These are phyloP conservation scores for Penicillium bialowiezense DNA, from an alignment of 495 filamentous ascomycete genomes.

Conservation along the genomic window DNA sequence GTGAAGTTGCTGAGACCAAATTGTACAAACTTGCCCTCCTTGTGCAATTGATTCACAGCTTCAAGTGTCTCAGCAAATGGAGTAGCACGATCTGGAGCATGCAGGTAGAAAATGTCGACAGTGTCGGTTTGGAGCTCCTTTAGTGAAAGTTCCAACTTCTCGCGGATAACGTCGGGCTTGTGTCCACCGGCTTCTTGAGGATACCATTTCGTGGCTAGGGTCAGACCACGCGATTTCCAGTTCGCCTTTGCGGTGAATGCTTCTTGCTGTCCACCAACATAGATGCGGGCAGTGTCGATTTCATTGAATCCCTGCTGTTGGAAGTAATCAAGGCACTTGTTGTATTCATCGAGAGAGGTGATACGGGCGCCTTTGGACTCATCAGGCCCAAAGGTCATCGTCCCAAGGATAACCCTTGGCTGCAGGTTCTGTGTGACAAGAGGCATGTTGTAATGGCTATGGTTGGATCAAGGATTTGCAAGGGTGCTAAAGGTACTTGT, in stretches of 20 bases:
- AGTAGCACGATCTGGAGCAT: slow-evolving; percentile 75
- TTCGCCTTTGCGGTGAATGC: slow-evolving; percentile 70
- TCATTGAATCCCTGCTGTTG: slow-evolving; percentile 74
- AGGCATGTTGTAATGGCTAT: slow-evolving; percentile 41
- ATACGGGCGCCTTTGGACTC: slow-evolving; percentile 61
- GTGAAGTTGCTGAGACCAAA: slow-evolving; percentile 84
- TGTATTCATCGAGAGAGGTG: slow-evolving; percentile 64
- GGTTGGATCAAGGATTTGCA: neutral
- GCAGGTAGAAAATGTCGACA: slow-evolving; percentile 88
- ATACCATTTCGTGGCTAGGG: slow-evolving; percentile 81
- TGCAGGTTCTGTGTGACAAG: slow-evolving; percentile 50
- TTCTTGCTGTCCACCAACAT: slow-evolving; percentile 74
- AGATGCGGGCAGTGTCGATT: slow-evolving; percentile 75
- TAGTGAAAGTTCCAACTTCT: slow-evolving; percentile 62
- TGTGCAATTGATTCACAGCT: slow-evolving; percentile 76
- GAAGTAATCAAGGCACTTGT: slow-evolving; percentile 63
- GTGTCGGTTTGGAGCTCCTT: slow-evolving; percentile 69
- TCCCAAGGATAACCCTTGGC: slow-evolving; percentile 55
- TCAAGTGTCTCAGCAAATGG: slow-evolving; percentile 79
- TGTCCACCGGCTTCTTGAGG: slow-evolving; percentile 58
- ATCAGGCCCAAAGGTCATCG: slow-evolving; percentile 60
- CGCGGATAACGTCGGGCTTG: slow-evolving; percentile 56
- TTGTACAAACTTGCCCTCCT: slow-evolving; percentile 81
- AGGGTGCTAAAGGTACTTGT: too few species aligned
- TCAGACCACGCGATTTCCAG: slow-evolving; percentile 81